Evolutionary conservation across 805 yeast genomes (phyloP).

Genomic region (Kluyveromyces aestuarii): DNA sequence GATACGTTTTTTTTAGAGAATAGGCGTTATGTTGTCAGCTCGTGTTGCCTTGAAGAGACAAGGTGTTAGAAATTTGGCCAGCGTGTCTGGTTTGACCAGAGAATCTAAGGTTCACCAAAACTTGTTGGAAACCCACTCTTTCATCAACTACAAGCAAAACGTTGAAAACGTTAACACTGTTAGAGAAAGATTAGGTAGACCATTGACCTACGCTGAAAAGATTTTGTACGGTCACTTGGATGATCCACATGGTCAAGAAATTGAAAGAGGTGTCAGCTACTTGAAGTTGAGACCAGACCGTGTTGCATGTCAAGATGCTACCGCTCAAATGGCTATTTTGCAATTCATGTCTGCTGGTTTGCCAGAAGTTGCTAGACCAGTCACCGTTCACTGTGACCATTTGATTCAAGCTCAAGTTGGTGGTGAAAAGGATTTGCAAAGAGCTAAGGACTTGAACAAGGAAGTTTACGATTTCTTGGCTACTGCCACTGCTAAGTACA

Average conservation of each 20-base stretch:
- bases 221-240: constrained; percentile 90
- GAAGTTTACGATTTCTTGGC: constrained; percentile 91
- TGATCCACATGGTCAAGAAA: constrained; percentile 80
- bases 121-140: constrained; percentile 73
- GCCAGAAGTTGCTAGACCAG: constrained; percentile 87
- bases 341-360: constrained; percentile 96
- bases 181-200: constrained; percentile 72
- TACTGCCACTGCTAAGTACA: constrained; percentile 87
- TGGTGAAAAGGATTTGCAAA: constrained; percentile 72
- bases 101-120: constrained; percentile 77
- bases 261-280: constrained; percentile 82
- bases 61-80: constrained; percentile 32
- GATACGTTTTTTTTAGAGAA: background rate
- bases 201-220: constrained; percentile 93
- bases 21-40: constrained; percentile 25
- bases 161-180: constrained; percentile 82
- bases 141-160: constrained; percentile 86
- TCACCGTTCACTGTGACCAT: constrained; percentile 96
- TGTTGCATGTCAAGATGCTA: constrained; percentile 98
- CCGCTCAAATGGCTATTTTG: constrained; percentile 95
- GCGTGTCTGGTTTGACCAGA: constrained; percentile 35
- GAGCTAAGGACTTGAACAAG: constrained; percentile 82
- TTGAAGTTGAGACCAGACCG: constrained; percentile 94
- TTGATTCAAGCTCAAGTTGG: constrained; percentile 94
- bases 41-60: constrained; percentile 19